Evolutionary conservation across 2,329 filamentous ascomycete species (phyloP).

Genomic region (Blastomyces parvus): DNA sequence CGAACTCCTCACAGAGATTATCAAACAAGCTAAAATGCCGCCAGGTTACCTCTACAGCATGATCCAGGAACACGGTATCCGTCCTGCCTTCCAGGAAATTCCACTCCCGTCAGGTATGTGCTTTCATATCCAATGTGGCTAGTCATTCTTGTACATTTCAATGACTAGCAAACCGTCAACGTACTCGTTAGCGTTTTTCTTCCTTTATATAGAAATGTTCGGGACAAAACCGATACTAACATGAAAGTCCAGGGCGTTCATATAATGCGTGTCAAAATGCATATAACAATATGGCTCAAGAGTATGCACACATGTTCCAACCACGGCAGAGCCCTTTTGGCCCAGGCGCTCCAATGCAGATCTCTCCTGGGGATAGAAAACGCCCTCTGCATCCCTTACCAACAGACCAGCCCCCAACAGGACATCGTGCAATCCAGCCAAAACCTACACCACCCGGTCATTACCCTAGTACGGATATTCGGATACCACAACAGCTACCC

Average conservation of each 20-base stretch:
- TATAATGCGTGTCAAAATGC: conserved; percentile 31
- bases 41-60: conserved; percentile 31
- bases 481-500: conserved; percentile 27
- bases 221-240: background rate
- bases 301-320: conserved; percentile 17
- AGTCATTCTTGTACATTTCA: background rate
- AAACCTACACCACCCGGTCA: conserved; percentile 27
- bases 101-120: conserved; percentile 35
- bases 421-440: conserved; percentile 34
- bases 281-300: conserved; percentile 28
- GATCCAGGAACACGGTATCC: conserved; percentile 30
- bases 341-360: conserved; percentile 11
- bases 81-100: conserved; percentile 33
- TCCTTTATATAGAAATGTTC: background rate
- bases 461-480: conserved; percentile 26
- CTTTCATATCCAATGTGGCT: background rate
- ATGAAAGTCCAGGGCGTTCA: conserved; percentile 27
- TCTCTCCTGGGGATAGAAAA: conserved; percentile 19
- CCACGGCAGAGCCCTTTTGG: conserved; percentile 18
- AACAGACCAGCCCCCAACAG: conserved; percentile 19
- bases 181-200: background rate
- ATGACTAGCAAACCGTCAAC: background rate
- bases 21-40: conserved; percentile 32
- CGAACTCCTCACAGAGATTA: conserved; percentile 34
- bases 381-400: conserved; percentile 22